These are phyloP conservation scores for Verruconis gallopava DNA, from an alignment of 2,329 filamentous ascomycete genomes.

Conservation along the genomic window DNA sequence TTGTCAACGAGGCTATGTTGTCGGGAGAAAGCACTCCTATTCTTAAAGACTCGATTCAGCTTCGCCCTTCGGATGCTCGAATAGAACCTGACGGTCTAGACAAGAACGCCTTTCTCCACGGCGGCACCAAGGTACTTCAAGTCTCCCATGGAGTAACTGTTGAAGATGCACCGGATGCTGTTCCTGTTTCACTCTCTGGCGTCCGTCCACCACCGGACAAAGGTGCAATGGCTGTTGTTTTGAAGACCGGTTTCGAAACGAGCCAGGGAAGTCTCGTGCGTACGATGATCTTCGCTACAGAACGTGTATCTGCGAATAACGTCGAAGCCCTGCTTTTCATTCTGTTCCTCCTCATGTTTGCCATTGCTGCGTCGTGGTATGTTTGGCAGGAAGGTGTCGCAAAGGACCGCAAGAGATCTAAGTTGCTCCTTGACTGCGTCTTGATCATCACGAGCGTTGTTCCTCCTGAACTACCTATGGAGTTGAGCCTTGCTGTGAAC, in stretches of 20 bases:
- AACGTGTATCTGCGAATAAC: slow-evolving; percentile 97
- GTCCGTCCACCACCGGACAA: slow-evolving; percentile 81
- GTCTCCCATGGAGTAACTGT: slow-evolving; percentile 75
- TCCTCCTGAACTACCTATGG: slow-evolving; percentile 97
- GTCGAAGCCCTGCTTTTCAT: slow-evolving; percentile 95
- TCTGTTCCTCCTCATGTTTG: slow-evolving; percentile 89
- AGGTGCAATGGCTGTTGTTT: slow-evolving; percentile 83
- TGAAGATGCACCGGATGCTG: slow-evolving; percentile 46
- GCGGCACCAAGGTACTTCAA: slow-evolving; percentile 94
- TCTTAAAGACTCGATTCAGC: slow-evolving; percentile 87
- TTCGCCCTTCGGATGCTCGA: slow-evolving; percentile 66
- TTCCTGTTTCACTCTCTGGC: slow-evolving; percentile 58
- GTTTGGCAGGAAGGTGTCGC: slow-evolving; percentile 95
- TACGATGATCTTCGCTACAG: slow-evolving; percentile 99
- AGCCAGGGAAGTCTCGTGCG: slow-evolving; percentile 94
- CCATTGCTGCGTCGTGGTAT: slow-evolving; percentile 95
- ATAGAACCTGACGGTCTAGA: slow-evolving; percentile 86
- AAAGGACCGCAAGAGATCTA: slow-evolving; percentile 91
- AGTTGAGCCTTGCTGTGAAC: slow-evolving; percentile 92
- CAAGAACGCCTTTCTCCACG: slow-evolving; percentile 93
- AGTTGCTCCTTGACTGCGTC: slow-evolving; percentile 91
- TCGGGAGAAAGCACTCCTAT: slow-evolving; percentile 96
- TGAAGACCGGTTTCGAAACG: slow-evolving; percentile 97
- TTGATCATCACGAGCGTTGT: slow-evolving; percentile 97
- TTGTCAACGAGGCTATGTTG: slow-evolving; percentile 98